These are phyloP conservation scores for Alternaria gansuensis DNA, from an alignment of 2,329 filamentous ascomycete species.

Conservation along the genomic window DNA sequence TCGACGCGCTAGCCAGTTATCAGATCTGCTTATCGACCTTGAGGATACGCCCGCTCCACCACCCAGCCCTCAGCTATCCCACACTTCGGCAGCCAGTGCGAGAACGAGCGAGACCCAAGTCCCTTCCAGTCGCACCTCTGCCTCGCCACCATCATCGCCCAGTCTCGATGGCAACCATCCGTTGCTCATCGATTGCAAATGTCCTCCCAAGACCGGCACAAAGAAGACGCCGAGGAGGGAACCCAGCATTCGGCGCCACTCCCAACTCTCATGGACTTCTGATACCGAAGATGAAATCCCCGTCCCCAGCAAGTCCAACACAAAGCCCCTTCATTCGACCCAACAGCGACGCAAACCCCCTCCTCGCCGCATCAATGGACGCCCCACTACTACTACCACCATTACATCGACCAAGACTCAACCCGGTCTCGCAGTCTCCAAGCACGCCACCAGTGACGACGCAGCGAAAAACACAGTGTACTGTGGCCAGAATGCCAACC, in stretches of 20 bases:
- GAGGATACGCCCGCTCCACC: constrained; percentile 12
- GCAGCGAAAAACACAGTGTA: neutral
- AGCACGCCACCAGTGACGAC: neutral
- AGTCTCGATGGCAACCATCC: neutral
- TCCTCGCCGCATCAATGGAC: neutral
- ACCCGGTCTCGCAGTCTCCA: neutral
- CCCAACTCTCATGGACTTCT: constrained; percentile 22
- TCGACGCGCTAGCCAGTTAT: neutral
- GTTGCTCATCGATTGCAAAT: neutral
- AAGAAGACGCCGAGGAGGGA: neutral
- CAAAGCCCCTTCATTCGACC: neutral
- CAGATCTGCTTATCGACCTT: constrained; percentile 24
- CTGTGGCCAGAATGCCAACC: neutral
- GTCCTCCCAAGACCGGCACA: neutral
- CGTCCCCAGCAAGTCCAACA: neutral
- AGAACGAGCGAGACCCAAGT: neutral
- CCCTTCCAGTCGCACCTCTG: constrained; percentile 1
- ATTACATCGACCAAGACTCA: neutral
- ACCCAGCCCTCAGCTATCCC: constrained; percentile 12
- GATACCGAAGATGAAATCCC: constrained; percentile 4
- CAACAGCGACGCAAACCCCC: neutral
- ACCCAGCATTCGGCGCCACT: constrained; percentile 17
- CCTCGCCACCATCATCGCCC: neutral
- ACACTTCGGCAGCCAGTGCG: neutral
- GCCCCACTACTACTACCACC: neutral